Evolutionary conservation across 2,329 filamentous ascomycete genomes (phyloP).

Genomic region (Drechslerella dactyloides): DNA sequence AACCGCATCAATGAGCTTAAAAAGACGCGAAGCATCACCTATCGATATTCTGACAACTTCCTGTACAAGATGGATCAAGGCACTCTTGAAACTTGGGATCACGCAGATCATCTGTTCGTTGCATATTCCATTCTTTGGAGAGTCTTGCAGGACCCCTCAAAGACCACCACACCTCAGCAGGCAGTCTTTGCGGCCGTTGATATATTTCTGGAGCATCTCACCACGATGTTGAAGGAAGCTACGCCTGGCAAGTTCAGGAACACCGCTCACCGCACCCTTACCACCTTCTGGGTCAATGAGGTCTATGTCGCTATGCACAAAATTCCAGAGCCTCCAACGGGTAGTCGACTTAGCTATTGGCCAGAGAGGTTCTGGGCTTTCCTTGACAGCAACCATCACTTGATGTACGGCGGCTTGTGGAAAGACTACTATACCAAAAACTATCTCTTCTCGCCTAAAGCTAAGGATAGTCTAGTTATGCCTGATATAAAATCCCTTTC

Average conservation of each 20-base stretch:
- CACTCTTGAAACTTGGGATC: slow-evolving; percentile 56
- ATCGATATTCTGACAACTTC: slow-evolving; percentile 52
- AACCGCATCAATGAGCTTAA: slow-evolving; percentile 15
- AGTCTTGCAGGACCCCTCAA: slow-evolving; percentile 50
- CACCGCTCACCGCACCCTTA: slow-evolving; percentile 57
- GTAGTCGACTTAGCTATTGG: slow-evolving; percentile 6
- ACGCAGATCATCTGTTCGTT: slow-evolving; percentile 57
- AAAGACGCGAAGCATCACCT: slow-evolving; percentile 11
- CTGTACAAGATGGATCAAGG: slow-evolving; percentile 55
- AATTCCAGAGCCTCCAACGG: slow-evolving; percentile 50
- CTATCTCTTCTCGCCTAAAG: slow-evolving; percentile 56
- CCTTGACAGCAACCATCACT: slow-evolving; percentile 53
- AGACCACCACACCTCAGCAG: slow-evolving; percentile 39
- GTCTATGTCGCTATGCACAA: slow-evolving; percentile 56
- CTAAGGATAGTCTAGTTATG: slow-evolving; percentile 55
- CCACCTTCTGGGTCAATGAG: slow-evolving; percentile 58
- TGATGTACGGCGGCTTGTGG: slow-evolving; percentile 57
- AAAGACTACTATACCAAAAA: slow-evolving; percentile 56
- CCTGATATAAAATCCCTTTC: slow-evolving; percentile 57
- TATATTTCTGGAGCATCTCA: slow-evolving; percentile 56
- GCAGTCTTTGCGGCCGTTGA: slow-evolving; percentile 56
- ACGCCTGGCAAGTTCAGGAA: slow-evolving; percentile 57
- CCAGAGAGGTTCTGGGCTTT: slow-evolving; percentile 53
- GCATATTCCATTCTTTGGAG: slow-evolving; percentile 57
- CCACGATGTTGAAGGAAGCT: slow-evolving; percentile 52